phyloP scores from a whole-genome alignment of 2,329 filamentous ascomycete genomes.

The Talaromyces piceae region DNA sequence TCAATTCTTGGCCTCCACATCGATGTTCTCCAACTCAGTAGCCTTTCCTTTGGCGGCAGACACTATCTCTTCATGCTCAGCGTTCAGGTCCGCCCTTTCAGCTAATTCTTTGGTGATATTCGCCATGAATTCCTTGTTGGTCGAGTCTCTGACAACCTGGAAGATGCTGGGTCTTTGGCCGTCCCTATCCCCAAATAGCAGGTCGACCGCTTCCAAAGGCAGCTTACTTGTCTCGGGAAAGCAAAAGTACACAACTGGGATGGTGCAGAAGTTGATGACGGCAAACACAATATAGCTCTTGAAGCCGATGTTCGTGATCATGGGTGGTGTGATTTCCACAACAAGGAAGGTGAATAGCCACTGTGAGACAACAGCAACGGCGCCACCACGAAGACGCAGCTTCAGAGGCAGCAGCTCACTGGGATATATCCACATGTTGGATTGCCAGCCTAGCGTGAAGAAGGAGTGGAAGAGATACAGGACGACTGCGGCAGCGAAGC shows the following conservation, averaged over 20 bases:
- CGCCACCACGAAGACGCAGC: conserved; percentile 50
- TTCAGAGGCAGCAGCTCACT: conserved; percentile 49
- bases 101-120: conserved; percentile 5
- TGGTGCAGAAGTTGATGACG: conserved; percentile 37
- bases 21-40: background rate
- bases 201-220: conserved; percentile 38
- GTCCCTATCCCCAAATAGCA: conserved; percentile 29
- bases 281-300: conserved; percentile 40
- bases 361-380: conserved; percentile 47
- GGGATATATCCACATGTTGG: conserved; percentile 53
- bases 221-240: conserved; percentile 44
- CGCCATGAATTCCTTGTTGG: conserved; percentile 1
- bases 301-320: conserved; percentile 33
- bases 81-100: conserved; percentile 2
- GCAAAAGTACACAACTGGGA: conserved; percentile 49
- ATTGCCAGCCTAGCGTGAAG: conserved; percentile 59
- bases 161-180: conserved; percentile 5
- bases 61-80: conserved; percentile 1
- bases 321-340: conserved; percentile 44
- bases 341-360: conserved; percentile 51
- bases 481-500: conserved; percentile 46
- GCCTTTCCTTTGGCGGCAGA: background rate
- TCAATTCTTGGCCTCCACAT: background rate
- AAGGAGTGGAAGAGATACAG: conserved; percentile 65
- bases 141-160: conserved; percentile 6